These are phyloP conservation scores for Monosporascus cannonballus DNA, from an alignment of 2,329 filamentous ascomycete species.

Conservation along the genomic window DNA sequence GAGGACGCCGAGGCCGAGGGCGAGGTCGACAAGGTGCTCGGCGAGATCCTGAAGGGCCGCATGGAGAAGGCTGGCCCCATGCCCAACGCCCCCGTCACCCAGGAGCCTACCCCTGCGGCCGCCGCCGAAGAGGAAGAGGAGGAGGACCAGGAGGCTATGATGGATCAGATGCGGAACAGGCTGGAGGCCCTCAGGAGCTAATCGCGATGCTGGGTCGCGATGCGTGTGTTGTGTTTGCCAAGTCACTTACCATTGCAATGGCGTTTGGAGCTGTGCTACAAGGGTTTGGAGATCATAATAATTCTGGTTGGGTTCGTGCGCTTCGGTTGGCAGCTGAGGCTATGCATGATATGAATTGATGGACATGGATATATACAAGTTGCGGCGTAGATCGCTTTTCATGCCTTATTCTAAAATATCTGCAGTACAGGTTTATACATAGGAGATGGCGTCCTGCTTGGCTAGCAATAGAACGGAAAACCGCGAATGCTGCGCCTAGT, in stretches of 20 bases:
- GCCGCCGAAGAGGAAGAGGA: conserved; percentile 61
- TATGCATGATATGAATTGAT: background rate
- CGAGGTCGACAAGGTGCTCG: conserved; percentile 89
- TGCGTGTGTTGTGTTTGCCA: background rate
- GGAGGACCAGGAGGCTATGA: conserved; percentile 80
- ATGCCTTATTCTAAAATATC: background rate
- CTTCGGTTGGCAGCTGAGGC: background rate
- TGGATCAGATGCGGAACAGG: conserved; percentile 89
- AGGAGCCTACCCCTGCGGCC: conserved; percentile 45
- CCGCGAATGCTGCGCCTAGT: conserved; percentile 16
- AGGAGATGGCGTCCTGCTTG: no score
- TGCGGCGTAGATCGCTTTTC: background rate
- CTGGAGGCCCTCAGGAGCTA: conserved; percentile 87
- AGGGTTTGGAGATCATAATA: conserved; percentile 7
- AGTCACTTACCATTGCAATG: conserved; percentile 4
- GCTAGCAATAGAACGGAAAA: no score
- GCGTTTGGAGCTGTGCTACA: conserved; percentile 11
- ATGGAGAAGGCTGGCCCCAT: conserved; percentile 58
- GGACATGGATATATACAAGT: background rate
- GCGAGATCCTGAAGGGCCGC: conserved; percentile 81
- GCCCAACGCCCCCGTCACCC: conserved; percentile 47
- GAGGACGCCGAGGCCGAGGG: conserved; percentile 67
- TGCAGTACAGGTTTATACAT: no score
- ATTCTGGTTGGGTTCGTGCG: background rate
- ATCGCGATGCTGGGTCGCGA: background rate